phyloP scores from a whole-genome alignment of 2,329 filamentous ascomycete genomes.

The Zopfia rhizophila region DNA sequence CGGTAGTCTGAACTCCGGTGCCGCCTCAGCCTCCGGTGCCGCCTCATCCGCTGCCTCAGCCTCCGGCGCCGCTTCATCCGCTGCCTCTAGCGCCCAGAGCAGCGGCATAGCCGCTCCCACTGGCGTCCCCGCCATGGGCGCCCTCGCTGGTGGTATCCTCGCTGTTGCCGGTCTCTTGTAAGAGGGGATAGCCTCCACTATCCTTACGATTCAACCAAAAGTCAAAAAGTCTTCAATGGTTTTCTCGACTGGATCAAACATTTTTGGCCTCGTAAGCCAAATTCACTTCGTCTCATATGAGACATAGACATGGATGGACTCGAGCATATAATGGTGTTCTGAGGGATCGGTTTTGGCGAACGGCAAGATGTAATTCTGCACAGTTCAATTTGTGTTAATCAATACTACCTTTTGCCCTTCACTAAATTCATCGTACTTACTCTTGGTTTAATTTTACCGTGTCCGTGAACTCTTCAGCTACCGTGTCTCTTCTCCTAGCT shows the following conservation, averaged over 20 bases:
- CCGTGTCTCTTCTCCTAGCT: too few species aligned
- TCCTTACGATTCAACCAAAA: background rate
- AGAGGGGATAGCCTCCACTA: constrained; percentile 4
- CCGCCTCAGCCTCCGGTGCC: constrained; percentile 12
- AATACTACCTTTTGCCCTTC: too few species aligned
- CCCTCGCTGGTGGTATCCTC: constrained; percentile 12
- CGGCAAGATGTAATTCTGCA: too few species aligned
- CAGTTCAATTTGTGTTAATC: too few species aligned
- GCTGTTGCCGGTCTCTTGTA: constrained; percentile 35
- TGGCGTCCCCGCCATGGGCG: constrained; percentile 41
- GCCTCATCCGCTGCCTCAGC: constrained; percentile 8
- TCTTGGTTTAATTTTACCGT: too few species aligned
- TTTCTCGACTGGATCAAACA: constrained; percentile 15
- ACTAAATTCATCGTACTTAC: too few species aligned
- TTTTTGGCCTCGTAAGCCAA: constrained; percentile 18
- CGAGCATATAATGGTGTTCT: too few species aligned
- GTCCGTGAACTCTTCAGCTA: too few species aligned
- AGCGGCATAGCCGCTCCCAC: constrained; percentile 32
- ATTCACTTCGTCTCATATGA: constrained; percentile 23
- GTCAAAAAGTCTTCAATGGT: constrained; percentile 3
- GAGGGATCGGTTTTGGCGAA: too few species aligned
- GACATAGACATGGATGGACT: too few species aligned
- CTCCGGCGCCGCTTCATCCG: constrained; percentile 7
- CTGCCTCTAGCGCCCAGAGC: background rate
- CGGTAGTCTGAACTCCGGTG: background rate